phyloP scores from a whole-genome alignment of 164 flowering plant genomes.

The Vitis rupestris region DNA sequence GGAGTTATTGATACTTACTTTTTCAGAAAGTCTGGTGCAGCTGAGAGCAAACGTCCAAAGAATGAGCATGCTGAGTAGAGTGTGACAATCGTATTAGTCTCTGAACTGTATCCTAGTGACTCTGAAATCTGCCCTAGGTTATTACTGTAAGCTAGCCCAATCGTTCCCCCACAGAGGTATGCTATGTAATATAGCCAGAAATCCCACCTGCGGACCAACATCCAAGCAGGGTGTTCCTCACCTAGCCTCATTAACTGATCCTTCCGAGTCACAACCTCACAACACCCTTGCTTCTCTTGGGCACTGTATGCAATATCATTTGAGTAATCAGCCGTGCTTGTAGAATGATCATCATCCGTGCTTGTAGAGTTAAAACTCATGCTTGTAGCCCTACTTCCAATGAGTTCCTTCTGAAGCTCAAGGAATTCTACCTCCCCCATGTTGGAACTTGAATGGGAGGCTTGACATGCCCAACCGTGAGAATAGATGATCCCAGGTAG shows the following conservation, averaged over 20 bases:
- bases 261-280: constrained; percentile 9
- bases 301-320: not conserved
- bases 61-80: constrained; percentile 34
- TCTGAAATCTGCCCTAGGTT: constrained; percentile 38
- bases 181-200: constrained; percentile 34
- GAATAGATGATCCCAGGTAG: constrained; percentile 23
- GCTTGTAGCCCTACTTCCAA: not conserved
- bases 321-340: not conserved
- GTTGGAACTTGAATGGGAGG: constrained; percentile 7
- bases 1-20: constrained; percentile 11
- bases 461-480: constrained; percentile 5
- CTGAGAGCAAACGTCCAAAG: constrained; percentile 37
- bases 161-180: constrained; percentile 39
- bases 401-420: constrained; percentile 22
- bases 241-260: constrained; percentile 20
- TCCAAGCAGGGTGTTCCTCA: constrained; percentile 28
- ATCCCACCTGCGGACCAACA: constrained; percentile 20
- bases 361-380: not conserved
- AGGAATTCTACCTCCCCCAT: constrained; percentile 15
- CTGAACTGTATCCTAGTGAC: constrained; percentile 25
- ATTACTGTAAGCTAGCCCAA: constrained; percentile 37
- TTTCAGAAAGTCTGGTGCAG: constrained; percentile 33
- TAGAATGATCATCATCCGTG: not conserved
- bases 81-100: constrained; percentile 15
- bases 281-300: not conserved